Evolutionary conservation across 805 yeast species (phyloP), one percentile per base, ranked within the genome.

Genomic region (Saccharomycopsis olivae): DNA sequence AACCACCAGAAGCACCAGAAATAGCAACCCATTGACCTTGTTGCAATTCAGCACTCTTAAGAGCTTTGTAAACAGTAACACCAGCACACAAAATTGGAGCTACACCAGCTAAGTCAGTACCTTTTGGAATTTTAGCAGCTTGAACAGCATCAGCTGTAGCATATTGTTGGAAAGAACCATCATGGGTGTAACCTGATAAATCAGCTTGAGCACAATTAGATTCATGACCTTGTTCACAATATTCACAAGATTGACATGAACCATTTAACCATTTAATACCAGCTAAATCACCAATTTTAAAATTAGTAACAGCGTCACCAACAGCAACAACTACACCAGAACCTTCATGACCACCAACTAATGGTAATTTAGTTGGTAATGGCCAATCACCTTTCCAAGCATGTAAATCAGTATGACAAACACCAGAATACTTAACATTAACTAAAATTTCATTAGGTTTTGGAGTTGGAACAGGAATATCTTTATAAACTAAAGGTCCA

Each of bases 81-180:
- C 95, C 95, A 27, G 94, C 95, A 66, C 95, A 84, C 55, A 85
- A 71, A 56, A 84, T 75, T 52, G 95, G 94, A 9, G 94, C 76
- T 47, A 75, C 72, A 47, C 66, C 68, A 40, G 88, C 86, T 53
- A 84, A 71, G 56, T 85, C 88, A 31, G 82, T 65, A 43, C 78
- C 81, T 53, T 69, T 55, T 43, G 94, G 88, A 53, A 85, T 75
- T 50, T 70, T 66, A 30, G 94, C 94, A 29, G 92, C 94, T 57
- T 84, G 94, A 44, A 79, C 71, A 30, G 92, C 89, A 60, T 83
- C 88, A 30, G 89, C 94, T 34, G 89, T 76, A 38, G 87, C 87
- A 61, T 83, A 85, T 64, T 85, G 85, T 64, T 85, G 94, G 78
- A 85, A 83, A 25, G 92, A 77, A 51, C 95, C 95, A 60, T 86